Evolutionary conservation across 768 basidiomycete genomes (phyloP).

Genomic region (Phanerochaete sordida): DNA sequence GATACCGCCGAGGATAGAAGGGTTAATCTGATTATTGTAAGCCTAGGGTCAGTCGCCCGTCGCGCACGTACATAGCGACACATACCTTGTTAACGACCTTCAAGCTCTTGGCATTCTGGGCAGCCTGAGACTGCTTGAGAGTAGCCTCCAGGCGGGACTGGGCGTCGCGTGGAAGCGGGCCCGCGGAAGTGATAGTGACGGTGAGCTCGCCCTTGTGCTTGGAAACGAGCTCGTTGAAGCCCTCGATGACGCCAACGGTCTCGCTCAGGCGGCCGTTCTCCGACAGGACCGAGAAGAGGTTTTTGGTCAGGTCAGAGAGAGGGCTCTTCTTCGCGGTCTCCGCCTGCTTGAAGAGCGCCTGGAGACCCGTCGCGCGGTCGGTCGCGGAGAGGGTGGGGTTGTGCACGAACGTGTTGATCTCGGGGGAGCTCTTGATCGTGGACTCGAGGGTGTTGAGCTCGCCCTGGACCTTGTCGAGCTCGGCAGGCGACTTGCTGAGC

Average conservation of each 20-base stretch:
- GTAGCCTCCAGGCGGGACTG: constrained; percentile 76
- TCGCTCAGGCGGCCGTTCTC: constrained; percentile 91
- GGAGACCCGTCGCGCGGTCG: constrained; percentile 70
- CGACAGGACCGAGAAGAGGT: constrained; percentile 84
- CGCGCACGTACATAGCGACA: background rate
- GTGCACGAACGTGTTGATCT: constrained; percentile 66
- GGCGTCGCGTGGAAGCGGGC: constrained; percentile 73
- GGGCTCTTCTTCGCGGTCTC: constrained; percentile 71
- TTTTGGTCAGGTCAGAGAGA: constrained; percentile 86
- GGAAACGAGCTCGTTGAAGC: constrained; percentile 86
- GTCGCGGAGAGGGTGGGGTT: constrained; percentile 89
- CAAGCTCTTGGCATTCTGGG: constrained; percentile 81
- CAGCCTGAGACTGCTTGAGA: constrained; percentile 83
- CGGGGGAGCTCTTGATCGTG: constrained; percentile 63
- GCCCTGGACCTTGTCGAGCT: constrained; percentile 80
- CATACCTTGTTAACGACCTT: constrained; percentile 90
- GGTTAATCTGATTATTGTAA: constrained; percentile 68
- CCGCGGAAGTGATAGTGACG: constrained; percentile 86
- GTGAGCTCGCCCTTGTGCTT: constrained; percentile 91
- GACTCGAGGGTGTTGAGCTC: constrained; percentile 74
- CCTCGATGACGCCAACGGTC: constrained; percentile 82
- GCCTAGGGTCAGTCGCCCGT: background rate
- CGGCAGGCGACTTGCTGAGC: constrained; percentile 76
- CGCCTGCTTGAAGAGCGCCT: constrained; percentile 61
- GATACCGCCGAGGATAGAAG: constrained; percentile 86